These are phyloP conservation scores for Aureoboletus auriporus DNA, from an alignment of 768 basidiomycete species.

Conservation along the genomic window DNA sequence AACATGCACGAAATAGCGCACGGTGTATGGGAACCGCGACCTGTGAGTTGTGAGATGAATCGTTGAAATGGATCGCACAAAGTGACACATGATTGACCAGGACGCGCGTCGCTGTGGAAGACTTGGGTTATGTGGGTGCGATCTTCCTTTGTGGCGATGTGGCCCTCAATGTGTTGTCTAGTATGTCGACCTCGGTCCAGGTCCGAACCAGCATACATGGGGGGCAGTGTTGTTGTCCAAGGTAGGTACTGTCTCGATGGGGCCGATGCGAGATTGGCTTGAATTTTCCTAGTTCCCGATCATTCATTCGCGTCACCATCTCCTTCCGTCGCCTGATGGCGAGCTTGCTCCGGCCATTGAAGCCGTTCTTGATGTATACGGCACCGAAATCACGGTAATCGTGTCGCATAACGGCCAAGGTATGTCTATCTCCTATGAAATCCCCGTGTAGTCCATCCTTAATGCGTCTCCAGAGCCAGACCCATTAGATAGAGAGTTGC, in stretches of 20 bases:
- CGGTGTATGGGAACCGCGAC: slow-evolving; percentile 82
- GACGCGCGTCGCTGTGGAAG: slow-evolving; percentile 71
- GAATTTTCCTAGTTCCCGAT: slow-evolving; percentile 67
- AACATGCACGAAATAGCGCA: slow-evolving; percentile 38
- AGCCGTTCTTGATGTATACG: slow-evolving; percentile 76
- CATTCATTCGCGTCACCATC: slow-evolving; percentile 78
- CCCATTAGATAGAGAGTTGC: slow-evolving; percentile 81
- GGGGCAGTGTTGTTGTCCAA: slow-evolving; percentile 80
- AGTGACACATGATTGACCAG: slow-evolving; percentile 32
- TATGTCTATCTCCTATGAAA: slow-evolving; percentile 25
- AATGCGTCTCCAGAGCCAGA: slow-evolving; percentile 64
- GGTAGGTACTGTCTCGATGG: slow-evolving; percentile 29
- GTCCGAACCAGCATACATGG: slow-evolving; percentile 88
- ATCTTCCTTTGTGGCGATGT: neutral
- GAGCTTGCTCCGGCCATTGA: slow-evolving; percentile 90
- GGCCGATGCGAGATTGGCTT: neutral
- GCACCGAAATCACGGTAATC: slow-evolving; percentile 75
- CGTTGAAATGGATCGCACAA: neutral
- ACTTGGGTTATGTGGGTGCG: slow-evolving; percentile 72
- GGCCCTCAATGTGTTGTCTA: slow-evolving; percentile 26
- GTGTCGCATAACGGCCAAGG: slow-evolving; percentile 93
- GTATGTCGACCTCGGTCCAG: slow-evolving; percentile 88
- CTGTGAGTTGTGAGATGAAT: slow-evolving; percentile 41
- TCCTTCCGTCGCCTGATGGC: slow-evolving; percentile 80
- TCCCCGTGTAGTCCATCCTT: neutral